phyloP scores from a whole-genome alignment of 1,284 basidiomycete species.

The Pseudozyma tsukubaensis region DNA sequence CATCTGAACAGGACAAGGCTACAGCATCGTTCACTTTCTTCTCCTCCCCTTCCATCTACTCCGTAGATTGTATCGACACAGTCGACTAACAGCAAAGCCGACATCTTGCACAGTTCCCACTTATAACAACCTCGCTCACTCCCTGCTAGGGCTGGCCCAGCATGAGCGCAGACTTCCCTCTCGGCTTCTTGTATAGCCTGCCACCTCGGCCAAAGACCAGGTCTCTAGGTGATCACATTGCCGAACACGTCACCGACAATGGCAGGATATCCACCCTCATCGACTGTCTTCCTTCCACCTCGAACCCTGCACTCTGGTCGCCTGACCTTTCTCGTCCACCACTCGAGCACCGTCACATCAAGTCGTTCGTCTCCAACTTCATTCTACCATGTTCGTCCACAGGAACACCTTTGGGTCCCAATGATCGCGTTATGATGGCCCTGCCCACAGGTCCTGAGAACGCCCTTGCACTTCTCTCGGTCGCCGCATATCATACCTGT shows the following conservation, averaged over 20 bases:
- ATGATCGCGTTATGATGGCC: slow-evolving; percentile 68
- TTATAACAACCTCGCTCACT: background rate
- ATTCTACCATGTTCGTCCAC: slow-evolving; percentile 53
- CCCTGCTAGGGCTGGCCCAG: slow-evolving; percentile 45
- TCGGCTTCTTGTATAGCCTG: slow-evolving; percentile 63
- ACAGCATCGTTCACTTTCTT: too few species aligned
- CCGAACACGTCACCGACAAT: slow-evolving; percentile 66
- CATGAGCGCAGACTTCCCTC: slow-evolving; percentile 61
- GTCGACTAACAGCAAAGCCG: too few species aligned
- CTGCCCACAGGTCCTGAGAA: slow-evolving; percentile 67
- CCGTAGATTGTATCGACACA: too few species aligned
- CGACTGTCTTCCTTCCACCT: slow-evolving; percentile 64
- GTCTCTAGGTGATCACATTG: slow-evolving; percentile 66
- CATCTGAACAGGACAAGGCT: too few species aligned
- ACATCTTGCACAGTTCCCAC: background rate
- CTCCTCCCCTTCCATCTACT: too few species aligned
- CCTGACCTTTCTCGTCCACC: slow-evolving; percentile 65
- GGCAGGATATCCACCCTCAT: slow-evolving; percentile 60
- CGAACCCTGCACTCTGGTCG: slow-evolving; percentile 64
- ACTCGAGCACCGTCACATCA: slow-evolving; percentile 64
- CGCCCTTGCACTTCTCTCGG: slow-evolving; percentile 62
- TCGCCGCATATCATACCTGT: slow-evolving; percentile 67
- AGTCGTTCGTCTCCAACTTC: slow-evolving; percentile 62
- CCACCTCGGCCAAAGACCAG: slow-evolving; percentile 51
- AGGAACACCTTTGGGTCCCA: slow-evolving; percentile 52